Percentiles rank a stretch among this genome's conserved stretches.
Conservation (phyloP, 306 rosid genomes). For the Macrotyloma uniflorum region DNA sequence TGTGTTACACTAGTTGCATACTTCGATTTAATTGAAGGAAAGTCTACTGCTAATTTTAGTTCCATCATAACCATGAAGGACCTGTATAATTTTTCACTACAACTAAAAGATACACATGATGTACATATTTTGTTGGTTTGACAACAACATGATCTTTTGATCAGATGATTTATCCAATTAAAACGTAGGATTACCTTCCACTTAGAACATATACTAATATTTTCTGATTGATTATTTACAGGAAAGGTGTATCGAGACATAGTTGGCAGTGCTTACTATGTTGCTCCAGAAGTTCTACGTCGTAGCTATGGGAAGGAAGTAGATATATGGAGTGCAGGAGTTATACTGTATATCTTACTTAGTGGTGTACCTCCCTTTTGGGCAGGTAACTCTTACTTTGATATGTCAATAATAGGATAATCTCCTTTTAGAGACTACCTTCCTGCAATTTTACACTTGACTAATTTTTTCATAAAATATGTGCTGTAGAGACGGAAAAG, state of each 20-base stretch:
- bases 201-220: neutral
- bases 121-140: constrained; percentile 1
- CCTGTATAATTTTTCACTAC: neutral
- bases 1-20: too few species aligned
- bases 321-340: constrained; percentile 91
- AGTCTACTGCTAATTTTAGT: too few species aligned
- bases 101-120: neutral
- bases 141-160: neutral
- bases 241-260: constrained; percentile 78
- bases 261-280: constrained; percentile 90
- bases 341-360: constrained; percentile 77
- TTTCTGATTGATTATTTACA: constrained; percentile 41
- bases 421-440: neutral
- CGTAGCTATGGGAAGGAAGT: constrained; percentile 83
- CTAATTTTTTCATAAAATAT: constrained; percentile 23
- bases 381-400: constrained; percentile 63
- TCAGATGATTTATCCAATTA: neutral
- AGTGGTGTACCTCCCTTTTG: constrained; percentile 95
- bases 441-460: neutral
- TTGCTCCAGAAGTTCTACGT: constrained; percentile 83
- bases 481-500: constrained; percentile 72
- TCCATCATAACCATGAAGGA: neutral
- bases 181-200: constrained; percentile 22
- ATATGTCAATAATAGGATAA: neutral
- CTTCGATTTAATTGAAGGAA: neutral